phyloP scores from a whole-genome alignment of 73 alveolate species.

The Diophrys appendiculata region DNA sequence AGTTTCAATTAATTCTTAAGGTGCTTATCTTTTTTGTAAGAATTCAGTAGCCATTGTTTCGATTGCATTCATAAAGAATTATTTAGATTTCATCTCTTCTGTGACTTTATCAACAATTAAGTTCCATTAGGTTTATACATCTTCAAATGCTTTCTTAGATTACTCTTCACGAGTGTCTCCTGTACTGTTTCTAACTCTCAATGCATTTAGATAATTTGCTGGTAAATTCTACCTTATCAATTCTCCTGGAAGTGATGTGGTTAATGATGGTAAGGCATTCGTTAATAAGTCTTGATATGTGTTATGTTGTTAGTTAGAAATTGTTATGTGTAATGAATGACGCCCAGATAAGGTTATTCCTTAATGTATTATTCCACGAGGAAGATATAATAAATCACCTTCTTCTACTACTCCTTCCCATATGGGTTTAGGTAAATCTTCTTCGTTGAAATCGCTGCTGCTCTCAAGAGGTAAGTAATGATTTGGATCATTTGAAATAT shows the following conservation, averaged over 20 bases:
- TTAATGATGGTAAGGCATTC: background rate
- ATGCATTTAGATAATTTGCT: background rate
- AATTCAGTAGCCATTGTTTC: constrained; percentile 8
- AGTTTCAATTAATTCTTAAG: background rate
- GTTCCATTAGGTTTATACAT: background rate
- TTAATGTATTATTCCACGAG: constrained; percentile 7
- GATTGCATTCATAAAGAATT: background rate
- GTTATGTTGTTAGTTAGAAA: constrained; percentile 13
- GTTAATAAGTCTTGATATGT: background rate
- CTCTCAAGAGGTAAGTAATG: constrained; percentile 2
- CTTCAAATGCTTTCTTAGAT: constrained; percentile 1
- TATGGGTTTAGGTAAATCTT: background rate
- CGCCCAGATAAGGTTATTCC: constrained; percentile 1
- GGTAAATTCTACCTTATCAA: background rate
- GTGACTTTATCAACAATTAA: background rate
- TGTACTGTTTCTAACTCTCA: background rate
- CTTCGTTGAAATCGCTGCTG: background rate
- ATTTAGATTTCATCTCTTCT: background rate
- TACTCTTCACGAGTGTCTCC: background rate
- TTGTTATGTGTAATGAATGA: constrained; percentile 8
- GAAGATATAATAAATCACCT: constrained; percentile 8
- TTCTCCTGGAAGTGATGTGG: background rate
- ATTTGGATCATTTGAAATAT: background rate
- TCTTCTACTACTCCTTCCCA: constrained; percentile 10
- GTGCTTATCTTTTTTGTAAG: background rate